Percentiles rank a stretch among this genome's conserved stretches.
phyloP scores from a whole-genome alignment of 164 flowering plant species.

The Vitis riparia region DNA sequence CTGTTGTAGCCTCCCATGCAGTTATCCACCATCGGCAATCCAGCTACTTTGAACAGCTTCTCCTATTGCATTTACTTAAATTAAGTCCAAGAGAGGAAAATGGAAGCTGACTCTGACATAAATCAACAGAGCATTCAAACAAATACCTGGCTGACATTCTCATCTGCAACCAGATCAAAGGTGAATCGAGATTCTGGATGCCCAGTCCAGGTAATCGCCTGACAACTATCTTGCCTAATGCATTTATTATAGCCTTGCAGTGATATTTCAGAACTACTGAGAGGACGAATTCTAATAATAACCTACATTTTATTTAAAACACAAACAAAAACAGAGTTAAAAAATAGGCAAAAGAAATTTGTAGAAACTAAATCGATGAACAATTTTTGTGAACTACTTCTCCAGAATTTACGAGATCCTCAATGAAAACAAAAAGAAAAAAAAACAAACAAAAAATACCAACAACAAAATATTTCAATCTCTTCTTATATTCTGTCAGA shows the following conservation, averaged over 20 bases:
- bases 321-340: neutral
- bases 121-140: neutral
- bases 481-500: too few species aligned
- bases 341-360: neutral
- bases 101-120: neutral
- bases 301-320: slow-evolving; percentile 47
- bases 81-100: neutral
- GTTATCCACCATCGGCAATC: slow-evolving; percentile 96
- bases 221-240: slow-evolving; percentile 76
- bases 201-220: slow-evolving; percentile 86
- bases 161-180: slow-evolving; percentile 94
- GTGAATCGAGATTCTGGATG: slow-evolving; percentile 96
- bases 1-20: slow-evolving; percentile 96
- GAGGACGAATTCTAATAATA: slow-evolving; percentile 89
- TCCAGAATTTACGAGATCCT: too few species aligned
- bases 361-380: neutral
- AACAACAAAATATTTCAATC: neutral
- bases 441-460: too few species aligned
- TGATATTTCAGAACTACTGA: slow-evolving; percentile 74
- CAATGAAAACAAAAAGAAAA: neutral
- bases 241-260: slow-evolving; percentile 78
- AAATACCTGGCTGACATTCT: slow-evolving; percentile 81
- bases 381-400: too few species aligned
- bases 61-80: slow-evolving; percentile 52
- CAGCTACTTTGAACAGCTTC: slow-evolving; percentile 89